These are phyloP conservation scores for Crepidotus variabilis DNA, from an alignment of 768 basidiomycete genomes.

Conservation along the genomic window DNA sequence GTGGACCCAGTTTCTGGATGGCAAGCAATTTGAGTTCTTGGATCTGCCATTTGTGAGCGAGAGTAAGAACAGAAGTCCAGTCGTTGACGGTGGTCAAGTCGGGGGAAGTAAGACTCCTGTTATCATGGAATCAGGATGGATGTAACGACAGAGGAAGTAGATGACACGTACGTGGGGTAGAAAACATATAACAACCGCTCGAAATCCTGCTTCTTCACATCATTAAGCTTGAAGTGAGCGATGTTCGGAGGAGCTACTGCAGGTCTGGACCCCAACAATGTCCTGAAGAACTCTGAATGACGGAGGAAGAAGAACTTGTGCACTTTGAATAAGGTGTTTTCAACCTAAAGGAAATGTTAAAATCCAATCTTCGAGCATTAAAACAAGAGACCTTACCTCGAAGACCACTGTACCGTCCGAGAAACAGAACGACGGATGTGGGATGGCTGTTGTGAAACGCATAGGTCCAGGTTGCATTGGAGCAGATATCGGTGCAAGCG, in stretches of 20 bases:
- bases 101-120: constrained; percentile 23
- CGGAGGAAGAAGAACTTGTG: constrained; percentile 25
- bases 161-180: constrained; percentile 27
- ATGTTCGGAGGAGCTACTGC: neutral
- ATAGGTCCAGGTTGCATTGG: neutral
- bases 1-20: constrained; percentile 22
- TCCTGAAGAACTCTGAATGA: constrained; percentile 21
- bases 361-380: neutral
- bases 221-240: constrained; percentile 18
- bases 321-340: constrained; percentile 19
- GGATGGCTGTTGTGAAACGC: neutral
- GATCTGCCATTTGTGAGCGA: constrained; percentile 28
- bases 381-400: constrained; percentile 9
- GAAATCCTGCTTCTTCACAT: constrained; percentile 36
- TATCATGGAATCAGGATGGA: neutral
- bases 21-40: constrained; percentile 26
- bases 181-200: constrained; percentile 29
- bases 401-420: constrained; percentile 16
- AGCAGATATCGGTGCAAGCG: neutral
- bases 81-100: constrained; percentile 30
- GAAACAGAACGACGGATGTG: constrained; percentile 14
- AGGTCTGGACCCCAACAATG: constrained; percentile 9
- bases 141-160: neutral
- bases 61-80: constrained; percentile 32
- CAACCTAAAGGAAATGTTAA: constrained; percentile 12